Conservation (phyloP, 176 grass and related monocot genomes). For the Miscanthus lutarioriparius region DNA sequence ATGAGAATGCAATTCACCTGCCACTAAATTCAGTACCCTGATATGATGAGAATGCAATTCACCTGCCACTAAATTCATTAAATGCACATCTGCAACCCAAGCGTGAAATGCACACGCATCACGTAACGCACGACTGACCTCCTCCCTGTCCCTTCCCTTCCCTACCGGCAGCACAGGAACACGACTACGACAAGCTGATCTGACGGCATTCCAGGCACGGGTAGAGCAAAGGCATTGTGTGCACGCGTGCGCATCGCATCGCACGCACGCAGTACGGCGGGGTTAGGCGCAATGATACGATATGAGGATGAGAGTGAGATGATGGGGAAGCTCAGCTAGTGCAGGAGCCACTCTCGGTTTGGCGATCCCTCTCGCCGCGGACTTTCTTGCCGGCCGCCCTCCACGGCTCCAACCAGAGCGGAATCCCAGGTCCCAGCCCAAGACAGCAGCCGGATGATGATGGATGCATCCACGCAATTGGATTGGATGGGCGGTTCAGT, state of each 20-base stretch:
- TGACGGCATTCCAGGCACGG: neutral
- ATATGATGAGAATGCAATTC: too few relatives aligned
- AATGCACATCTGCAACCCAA: too few relatives aligned
- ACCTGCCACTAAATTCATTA: too few relatives aligned
- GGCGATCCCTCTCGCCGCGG: neutral
- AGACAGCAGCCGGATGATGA: neutral
- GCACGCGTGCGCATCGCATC: neutral
- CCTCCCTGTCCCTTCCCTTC: neutral
- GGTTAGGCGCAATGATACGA: conserved; percentile 14
- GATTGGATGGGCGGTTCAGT: conserved; percentile 4
- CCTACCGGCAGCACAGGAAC: neutral
- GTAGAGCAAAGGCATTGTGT: neutral
- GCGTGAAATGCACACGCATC: neutral
- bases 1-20: too few relatives aligned
- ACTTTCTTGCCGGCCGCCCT: neutral
- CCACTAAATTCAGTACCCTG: too few relatives aligned
- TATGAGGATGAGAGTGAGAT: neutral
- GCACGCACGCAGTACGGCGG: neutral
- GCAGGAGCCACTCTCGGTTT: conserved; percentile 7
- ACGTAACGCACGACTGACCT: neutral
- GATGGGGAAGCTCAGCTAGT: conserved; percentile 5
- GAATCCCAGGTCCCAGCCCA: neutral
- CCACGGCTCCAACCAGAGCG: neutral
- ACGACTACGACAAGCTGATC: neutral
- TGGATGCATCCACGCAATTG: neutral